Percentiles rank a stretch among this genome's conserved stretches.
phyloP scores from a whole-genome alignment of 1,139 yeast genomes.

The Debaryomyces coudertii region DNA sequence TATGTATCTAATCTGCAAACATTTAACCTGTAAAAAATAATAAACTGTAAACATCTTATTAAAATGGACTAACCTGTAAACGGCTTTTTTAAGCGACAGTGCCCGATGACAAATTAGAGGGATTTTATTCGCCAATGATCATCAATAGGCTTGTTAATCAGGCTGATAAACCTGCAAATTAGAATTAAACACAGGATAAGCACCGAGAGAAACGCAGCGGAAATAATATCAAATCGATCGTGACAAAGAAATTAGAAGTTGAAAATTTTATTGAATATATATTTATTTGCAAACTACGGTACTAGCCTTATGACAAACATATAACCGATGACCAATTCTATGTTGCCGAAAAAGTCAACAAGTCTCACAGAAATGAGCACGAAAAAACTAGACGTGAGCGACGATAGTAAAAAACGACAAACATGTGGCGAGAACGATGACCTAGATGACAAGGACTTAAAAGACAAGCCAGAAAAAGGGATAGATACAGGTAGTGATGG shows the following conservation, averaged over 20 bases:
- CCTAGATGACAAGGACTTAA: neutral
- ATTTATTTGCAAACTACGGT: neutral
- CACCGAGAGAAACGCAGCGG: neutral
- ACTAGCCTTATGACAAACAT: conserved; percentile 1
- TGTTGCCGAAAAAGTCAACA: neutral
- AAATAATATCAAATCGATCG: neutral
- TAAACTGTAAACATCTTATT: no score
- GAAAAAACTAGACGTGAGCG: neutral
- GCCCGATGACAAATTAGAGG: neutral
- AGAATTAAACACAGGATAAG: neutral
- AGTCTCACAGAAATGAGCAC: neutral
- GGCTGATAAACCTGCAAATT: neutral
- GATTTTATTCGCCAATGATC: neutral
- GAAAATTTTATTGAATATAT: neutral
- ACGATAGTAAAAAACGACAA: neutral
- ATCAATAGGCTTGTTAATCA: neutral
- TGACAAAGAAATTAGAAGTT: neutral
- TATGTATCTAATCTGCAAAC: neutral
- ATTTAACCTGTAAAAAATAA: neutral
- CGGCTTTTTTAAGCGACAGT: neutral
- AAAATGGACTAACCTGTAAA: neutral
- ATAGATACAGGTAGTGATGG: neutral
- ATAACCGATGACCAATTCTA: neutral
- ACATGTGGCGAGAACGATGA: neutral
- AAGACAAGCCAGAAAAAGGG: neutral